Evolutionary conservation across 345 rosid genomes (phyloP).

Genomic region (Hevea brasiliensis): DNA sequence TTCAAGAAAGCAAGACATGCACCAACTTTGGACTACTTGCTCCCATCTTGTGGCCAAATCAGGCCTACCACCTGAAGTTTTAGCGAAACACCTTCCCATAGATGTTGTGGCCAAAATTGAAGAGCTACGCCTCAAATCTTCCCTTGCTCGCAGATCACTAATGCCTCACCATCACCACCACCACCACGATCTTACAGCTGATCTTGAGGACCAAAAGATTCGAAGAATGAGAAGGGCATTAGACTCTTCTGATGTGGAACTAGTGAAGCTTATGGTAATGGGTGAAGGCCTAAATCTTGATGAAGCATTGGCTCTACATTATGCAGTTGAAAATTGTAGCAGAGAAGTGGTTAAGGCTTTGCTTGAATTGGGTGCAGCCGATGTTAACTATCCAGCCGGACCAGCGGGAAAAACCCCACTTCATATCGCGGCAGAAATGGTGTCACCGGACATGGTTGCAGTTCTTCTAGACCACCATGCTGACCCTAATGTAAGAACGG

Average conservation of each 20-base stretch:
- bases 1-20: constrained; percentile 97
- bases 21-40: constrained; percentile 93
- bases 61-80: constrained; percentile 88
- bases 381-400: constrained; percentile 92
- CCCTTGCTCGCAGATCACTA: constrained; percentile 64
- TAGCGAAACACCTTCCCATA: constrained; percentile 84
- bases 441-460: constrained; percentile 97
- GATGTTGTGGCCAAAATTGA: constrained; percentile 93
- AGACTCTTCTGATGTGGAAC: constrained; percentile 92
- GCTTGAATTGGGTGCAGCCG: constrained; percentile 97
- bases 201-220: constrained; percentile 91
- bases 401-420: constrained; percentile 90
- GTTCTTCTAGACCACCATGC: constrained; percentile 96
- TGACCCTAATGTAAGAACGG: constrained; percentile 86
- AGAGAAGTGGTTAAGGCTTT: constrained; percentile 96
- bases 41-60: constrained; percentile 97
- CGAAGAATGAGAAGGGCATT: constrained; percentile 90
- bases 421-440: constrained; percentile 97
- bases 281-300: constrained; percentile 98
- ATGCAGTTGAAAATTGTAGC: constrained; percentile 95
- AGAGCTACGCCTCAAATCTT: constrained; percentile 85
- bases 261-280: constrained; percentile 99
- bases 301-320: constrained; percentile 89
- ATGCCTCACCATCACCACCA: constrained; percentile 55
- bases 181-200: constrained; percentile 58